Percentiles rank a stretch among this genome's conserved stretches.
phyloP scores from a whole-genome alignment of 495 filamentous ascomycete species.

The Aspergillus asperescens region DNA sequence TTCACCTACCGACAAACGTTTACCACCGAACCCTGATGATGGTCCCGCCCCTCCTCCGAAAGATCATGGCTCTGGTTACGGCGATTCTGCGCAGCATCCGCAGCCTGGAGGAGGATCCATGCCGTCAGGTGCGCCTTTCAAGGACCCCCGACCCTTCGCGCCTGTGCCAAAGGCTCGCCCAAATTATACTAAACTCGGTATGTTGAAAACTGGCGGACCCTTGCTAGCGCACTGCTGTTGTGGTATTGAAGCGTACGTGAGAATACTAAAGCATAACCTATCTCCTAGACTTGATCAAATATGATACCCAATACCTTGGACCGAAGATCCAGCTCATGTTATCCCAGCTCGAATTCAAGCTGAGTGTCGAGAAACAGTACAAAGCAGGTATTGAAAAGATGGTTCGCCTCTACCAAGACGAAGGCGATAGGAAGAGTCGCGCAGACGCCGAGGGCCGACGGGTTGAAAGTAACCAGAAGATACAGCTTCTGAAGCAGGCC shows the following conservation, averaged over 20 bases:
- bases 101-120: conserved; percentile 61
- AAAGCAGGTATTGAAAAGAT: conserved; percentile 99
- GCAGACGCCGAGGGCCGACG: conserved; percentile 83
- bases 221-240: neutral
- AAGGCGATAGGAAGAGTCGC: conserved; percentile 94
- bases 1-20: conserved; percentile 35
- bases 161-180: conserved; percentile 68
- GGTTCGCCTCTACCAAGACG: conserved; percentile 94
- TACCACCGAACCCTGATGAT: conserved; percentile 25
- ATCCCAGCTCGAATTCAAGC: conserved; percentile 96
- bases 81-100: conserved; percentile 52
- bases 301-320: conserved; percentile 90
- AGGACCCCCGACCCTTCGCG: conserved; percentile 63
- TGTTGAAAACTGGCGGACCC: conserved; percentile 1
- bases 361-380: conserved; percentile 98
- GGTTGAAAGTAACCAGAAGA: conserved; percentile 96
- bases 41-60: conserved; percentile 60
- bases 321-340: conserved; percentile 99
- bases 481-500: conserved; percentile 90
- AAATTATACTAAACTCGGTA: conserved; percentile 96
- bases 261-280: conserved; percentile 3
- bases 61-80: conserved; percentile 55
- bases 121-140: conserved; percentile 77
- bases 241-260: neutral
- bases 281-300: conserved; percentile 88